These are phyloP conservation scores for Trichoderma polysporum DNA, from an alignment of 2,329 filamentous ascomycete species.

Conservation along the genomic window DNA sequence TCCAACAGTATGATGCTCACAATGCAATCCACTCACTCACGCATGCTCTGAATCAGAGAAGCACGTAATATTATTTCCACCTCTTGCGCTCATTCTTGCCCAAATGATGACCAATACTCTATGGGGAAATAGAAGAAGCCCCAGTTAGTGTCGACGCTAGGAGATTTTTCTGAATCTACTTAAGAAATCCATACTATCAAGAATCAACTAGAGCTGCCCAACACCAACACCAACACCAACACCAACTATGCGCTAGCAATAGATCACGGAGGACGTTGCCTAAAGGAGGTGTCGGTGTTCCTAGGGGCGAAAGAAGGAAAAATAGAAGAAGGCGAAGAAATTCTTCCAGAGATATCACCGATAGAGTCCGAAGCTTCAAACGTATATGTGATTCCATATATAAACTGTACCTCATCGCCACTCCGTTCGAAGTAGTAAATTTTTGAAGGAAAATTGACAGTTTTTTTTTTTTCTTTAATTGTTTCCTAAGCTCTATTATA, in stretches of 20 bases:
- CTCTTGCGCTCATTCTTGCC: not conserved
- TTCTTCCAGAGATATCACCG: not conserved
- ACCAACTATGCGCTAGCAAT: not conserved
- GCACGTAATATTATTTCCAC: not conserved
- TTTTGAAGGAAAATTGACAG: too few species aligned
- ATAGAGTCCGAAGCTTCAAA: not conserved
- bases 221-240: not conserved
- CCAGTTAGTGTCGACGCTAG: conserved; percentile 3
- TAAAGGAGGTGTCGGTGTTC: not conserved
- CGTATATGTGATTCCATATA: not conserved
- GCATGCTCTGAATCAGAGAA: not conserved
- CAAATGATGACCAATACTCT: not conserved
- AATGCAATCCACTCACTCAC: not conserved
- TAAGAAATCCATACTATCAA: not conserved
- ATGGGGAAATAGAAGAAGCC: not conserved
- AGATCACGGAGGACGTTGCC: not conserved
- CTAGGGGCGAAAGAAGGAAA: not conserved
- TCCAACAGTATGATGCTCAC: not conserved
- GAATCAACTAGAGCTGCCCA: not conserved
- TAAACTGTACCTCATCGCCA: not conserved
- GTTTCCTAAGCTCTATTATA: not conserved
- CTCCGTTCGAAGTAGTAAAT: too few species aligned
- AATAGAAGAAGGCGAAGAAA: not conserved
- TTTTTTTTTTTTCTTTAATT: not conserved
- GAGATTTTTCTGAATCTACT: not conserved